phyloP scores from a whole-genome alignment of 345 rosid genomes.

The Eucalyptus albens region DNA sequence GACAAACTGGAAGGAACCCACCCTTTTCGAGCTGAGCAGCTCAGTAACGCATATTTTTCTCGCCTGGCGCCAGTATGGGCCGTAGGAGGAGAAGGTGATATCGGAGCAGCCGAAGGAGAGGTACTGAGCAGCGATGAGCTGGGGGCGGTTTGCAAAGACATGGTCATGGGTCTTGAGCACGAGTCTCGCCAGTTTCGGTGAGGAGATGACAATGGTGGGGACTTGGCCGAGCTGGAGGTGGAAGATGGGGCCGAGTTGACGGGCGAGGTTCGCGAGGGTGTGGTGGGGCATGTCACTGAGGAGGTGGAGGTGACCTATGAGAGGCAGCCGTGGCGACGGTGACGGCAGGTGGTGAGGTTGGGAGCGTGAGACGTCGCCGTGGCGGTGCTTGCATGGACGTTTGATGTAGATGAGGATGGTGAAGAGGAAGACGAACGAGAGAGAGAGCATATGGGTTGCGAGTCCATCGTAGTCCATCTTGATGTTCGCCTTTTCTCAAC shows the following conservation, averaged over 20 bases:
- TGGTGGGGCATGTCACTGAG: slow-evolving; percentile 21
- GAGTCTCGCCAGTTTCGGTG: slow-evolving; percentile 4
- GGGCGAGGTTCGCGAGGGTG: slow-evolving; percentile 6
- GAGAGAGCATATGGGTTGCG: not conserved
- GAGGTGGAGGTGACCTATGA: slow-evolving; percentile 37
- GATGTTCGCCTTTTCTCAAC: not conserved
- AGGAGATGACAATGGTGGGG: slow-evolving; percentile 17
- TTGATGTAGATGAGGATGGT: not conserved
- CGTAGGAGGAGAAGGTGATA: slow-evolving; percentile 20
- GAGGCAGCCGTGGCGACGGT: slow-evolving; percentile 5
- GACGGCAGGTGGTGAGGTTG: slow-evolving; percentile 2
- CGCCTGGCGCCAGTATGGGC: slow-evolving; percentile 23
- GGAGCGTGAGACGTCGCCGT: not conserved
- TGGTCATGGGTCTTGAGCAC: slow-evolving; percentile 9
- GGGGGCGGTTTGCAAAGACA: slow-evolving; percentile 10
- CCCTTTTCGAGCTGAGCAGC: slow-evolving; percentile 19
- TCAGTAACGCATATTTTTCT: slow-evolving; percentile 21
- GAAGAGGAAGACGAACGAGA: not conserved
- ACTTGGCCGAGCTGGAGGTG: slow-evolving; percentile 30
- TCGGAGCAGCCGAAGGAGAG: slow-evolving; percentile 26
- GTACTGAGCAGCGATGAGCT: slow-evolving; percentile 10
- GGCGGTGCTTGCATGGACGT: not conserved
- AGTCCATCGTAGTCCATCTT: not conserved
- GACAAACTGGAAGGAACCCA: not conserved
- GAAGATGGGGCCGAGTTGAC: slow-evolving; percentile 19